A percentile compares a stretch with the other conserved stretches of the same genome.
phyloP scores from a whole-genome alignment of 169 alveolate species.

The Amoebophrya sp. region DNA sequence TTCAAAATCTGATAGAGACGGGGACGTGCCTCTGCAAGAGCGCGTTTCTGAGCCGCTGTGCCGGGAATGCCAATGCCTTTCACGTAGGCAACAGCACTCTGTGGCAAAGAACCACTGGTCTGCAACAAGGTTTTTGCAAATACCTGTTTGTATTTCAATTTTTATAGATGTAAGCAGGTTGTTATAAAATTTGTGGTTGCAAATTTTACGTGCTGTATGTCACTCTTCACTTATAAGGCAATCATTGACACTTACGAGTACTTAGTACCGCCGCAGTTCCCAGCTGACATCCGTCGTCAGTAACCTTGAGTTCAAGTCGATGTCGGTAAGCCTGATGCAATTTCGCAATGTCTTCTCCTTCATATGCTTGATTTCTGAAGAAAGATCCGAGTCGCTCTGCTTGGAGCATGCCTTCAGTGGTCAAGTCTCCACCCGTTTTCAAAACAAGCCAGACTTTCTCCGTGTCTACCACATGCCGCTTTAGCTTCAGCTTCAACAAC shows the following conservation, averaged over 20 bases:
- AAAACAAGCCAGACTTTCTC: slow-evolving; percentile 70
- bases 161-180: too few species aligned
- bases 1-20: too few species aligned
- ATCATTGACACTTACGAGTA: too few species aligned
- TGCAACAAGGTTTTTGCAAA: not conserved
- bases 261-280: not conserved
- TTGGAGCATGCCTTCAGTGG: slow-evolving; percentile 78
- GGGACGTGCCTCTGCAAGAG: too few species aligned
- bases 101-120: not conserved
- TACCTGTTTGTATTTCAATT: too few species aligned
- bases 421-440: slow-evolving; percentile 95
- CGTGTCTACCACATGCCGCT: slow-evolving; percentile 51
- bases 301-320: not conserved
- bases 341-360: not conserved
- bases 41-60: too few species aligned
- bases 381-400: slow-evolving; percentile 75
- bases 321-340: not conserved
- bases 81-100: not conserved
- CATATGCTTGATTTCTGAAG: slow-evolving; percentile 48
- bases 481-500: slow-evolving; percentile 51
- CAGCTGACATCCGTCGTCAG: not conserved
- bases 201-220: too few species aligned
- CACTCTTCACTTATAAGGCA: too few species aligned
- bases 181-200: too few species aligned
- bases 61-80: not conserved